Evolutionary conservation across 331 rosid species (phyloP).

Genomic region (Phaseolus coccineus): DNA sequence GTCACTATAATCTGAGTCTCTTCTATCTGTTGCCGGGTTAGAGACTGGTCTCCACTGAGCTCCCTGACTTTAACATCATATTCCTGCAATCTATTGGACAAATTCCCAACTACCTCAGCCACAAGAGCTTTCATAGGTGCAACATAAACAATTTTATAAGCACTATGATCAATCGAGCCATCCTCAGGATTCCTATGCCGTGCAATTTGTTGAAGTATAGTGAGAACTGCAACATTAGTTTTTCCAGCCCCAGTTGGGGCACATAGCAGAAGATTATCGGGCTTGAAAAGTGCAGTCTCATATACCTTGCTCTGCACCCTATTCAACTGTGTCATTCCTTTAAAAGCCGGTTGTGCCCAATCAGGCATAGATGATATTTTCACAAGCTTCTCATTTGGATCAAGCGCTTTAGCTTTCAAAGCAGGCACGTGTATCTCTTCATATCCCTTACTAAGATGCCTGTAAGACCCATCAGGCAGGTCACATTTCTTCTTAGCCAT

Average conservation of each 20-base stretch:
- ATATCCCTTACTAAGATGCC: conserved; percentile 79
- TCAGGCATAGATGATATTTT: conserved; percentile 86
- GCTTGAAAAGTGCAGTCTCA: conserved; percentile 78
- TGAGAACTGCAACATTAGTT: conserved; percentile 95
- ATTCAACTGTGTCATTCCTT: conserved; percentile 91
- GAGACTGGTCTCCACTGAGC: conserved; percentile 92
- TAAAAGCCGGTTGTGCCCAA: conserved; percentile 96
- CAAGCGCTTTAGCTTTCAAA: conserved; percentile 75
- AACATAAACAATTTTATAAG: conserved; percentile 91
- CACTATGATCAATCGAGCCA: conserved; percentile 79
- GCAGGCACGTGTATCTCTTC: conserved; percentile 96
- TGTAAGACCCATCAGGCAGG: conserved; percentile 85
- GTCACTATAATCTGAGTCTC: conserved; percentile 98
- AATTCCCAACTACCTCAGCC: conserved; percentile 94
- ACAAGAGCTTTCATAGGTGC: conserved; percentile 99
- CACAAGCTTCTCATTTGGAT: conserved; percentile 68
- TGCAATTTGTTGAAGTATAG: conserved; percentile 91
- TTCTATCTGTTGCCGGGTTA: conserved; percentile 91
- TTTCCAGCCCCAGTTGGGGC: conserved; percentile 99
- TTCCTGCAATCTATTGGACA: conserved; percentile 91
- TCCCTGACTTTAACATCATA: conserved; percentile 86
- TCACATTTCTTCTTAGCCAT: conserved; percentile 75
- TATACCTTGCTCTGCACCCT: conserved; percentile 95
- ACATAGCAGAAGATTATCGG: conserved; percentile 80
- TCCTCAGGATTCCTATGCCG: conserved; percentile 78